phyloP scores from a whole-genome alignment of 192 early-diverging fungal species.

The Rhizoclosmatium sp. region DNA sequence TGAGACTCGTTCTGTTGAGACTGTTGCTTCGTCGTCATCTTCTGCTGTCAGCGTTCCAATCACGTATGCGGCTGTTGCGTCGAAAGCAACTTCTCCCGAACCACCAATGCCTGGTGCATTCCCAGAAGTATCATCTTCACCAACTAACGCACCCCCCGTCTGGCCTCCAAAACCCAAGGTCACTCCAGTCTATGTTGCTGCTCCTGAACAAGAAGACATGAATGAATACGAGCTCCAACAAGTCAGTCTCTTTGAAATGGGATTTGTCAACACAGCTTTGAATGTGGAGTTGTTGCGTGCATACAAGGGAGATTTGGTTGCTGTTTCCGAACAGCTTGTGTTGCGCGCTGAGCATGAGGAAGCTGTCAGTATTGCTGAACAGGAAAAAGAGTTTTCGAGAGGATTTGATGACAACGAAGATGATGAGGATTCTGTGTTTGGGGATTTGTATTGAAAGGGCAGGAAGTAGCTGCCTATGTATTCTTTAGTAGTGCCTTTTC shows the following conservation, averaged over 20 bases:
- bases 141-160: neutral
- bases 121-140: neutral
- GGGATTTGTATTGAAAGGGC: too few species aligned
- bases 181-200: neutral
- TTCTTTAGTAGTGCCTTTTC: too few species aligned
- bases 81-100: neutral
- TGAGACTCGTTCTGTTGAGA: neutral
- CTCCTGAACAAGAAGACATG: neutral
- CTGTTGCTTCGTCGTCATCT: neutral
- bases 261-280: slow-evolving; percentile 16
- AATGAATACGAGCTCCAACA: slow-evolving; percentile 28
- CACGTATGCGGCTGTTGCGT: slow-evolving; percentile 5
- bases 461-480: too few species aligned
- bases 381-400: too few species aligned
- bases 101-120: slow-evolving; percentile 21
- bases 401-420: too few species aligned
- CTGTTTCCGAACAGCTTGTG: slow-evolving; percentile 29
- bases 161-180: neutral
- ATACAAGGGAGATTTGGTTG: slow-evolving; percentile 32
- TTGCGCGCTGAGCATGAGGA: neutral
- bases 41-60: neutral
- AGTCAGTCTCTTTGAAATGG: slow-evolving; percentile 39
- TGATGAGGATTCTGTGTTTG: too few species aligned
- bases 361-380: neutral
- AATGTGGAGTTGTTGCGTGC: slow-evolving; percentile 21